phyloP scores from a whole-genome alignment of 371 early-diverging fungal species.

The Catenaria anguillulae region DNA sequence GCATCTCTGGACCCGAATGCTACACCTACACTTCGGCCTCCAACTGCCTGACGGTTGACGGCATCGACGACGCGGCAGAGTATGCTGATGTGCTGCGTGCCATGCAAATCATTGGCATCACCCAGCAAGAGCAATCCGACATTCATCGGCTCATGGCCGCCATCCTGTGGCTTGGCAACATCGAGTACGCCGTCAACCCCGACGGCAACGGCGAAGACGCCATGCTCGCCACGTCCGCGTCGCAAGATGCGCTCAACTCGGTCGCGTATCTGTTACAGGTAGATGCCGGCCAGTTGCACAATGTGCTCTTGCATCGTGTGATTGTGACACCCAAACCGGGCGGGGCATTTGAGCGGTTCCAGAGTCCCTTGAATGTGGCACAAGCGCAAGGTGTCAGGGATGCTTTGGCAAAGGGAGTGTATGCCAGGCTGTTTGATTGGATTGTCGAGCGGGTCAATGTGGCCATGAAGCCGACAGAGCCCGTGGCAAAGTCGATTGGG shows the following conservation, averaged over 20 bases:
- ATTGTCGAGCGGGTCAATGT: conserved; percentile 81
- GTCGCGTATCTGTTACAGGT: conserved; percentile 68
- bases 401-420: conserved; percentile 80
- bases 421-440: conserved; percentile 92
- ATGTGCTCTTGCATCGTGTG: conserved; percentile 53
- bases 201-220: conserved; percentile 60
- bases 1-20: conserved; percentile 64
- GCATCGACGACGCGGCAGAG: conserved; percentile 81
- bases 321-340: conserved; percentile 81
- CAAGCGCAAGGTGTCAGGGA: conserved; percentile 82
- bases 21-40: conserved; percentile 58
- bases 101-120: conserved; percentile 67
- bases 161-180: conserved; percentile 92
- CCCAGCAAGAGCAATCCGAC: conserved; percentile 64
- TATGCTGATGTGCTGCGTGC: conserved; percentile 73
- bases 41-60: conserved; percentile 57
- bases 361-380: conserved; percentile 76
- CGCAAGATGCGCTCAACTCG: conserved; percentile 78
- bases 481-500: conserved; percentile 76
- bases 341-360: conserved; percentile 57
- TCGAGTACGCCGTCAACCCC: conserved; percentile 70
- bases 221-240: conserved; percentile 72
- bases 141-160: conserved; percentile 82
- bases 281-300: conserved; percentile 32
- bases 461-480: conserved; percentile 73